These are phyloP conservation scores for Glebionis coronaria DNA, from an alignment of 129 eudicot genomes.

Conservation along the genomic window DNA sequence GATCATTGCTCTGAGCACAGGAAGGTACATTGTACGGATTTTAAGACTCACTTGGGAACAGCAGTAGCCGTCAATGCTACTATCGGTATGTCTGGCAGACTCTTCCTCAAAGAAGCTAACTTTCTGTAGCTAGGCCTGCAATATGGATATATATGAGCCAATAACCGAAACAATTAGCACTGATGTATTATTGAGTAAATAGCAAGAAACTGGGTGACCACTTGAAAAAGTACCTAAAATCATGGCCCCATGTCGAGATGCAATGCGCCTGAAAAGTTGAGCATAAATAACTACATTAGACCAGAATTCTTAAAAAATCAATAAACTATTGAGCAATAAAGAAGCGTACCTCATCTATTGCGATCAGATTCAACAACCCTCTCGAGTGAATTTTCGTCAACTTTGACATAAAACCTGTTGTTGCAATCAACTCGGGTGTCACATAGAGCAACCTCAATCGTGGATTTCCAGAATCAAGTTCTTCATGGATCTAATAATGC, in stretches of 20 bases:
- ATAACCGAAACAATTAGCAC: constrained; percentile 4
- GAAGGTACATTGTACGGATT: too few species aligned
- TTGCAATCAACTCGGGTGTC: constrained; percentile 93
- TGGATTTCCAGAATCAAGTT: constrained; percentile 89
- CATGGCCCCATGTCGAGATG: constrained; percentile 96
- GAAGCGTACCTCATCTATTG: constrained; percentile 81
- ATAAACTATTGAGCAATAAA: background rate
- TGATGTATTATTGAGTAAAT: background rate
- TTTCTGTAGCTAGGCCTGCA: constrained; percentile 95
- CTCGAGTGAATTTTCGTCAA: constrained; percentile 64
- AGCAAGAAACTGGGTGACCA: background rate
- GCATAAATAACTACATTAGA: constrained; percentile 13
- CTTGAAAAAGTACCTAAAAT: constrained; percentile 62
- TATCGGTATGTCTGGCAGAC: constrained; percentile 65
- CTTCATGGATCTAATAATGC: constrained; percentile 62
- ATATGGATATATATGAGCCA: constrained; percentile 7
- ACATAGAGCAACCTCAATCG: constrained; percentile 81
- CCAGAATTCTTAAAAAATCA: background rate
- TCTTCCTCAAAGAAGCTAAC: constrained; percentile 72
- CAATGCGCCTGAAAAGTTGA: constrained; percentile 80
- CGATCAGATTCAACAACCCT: constrained; percentile 84
- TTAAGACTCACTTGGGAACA: constrained; percentile 79
- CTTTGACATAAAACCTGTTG: constrained; percentile 72
- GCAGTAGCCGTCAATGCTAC: constrained; percentile 98
- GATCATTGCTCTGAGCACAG: too few species aligned